Evolutionary conservation across 306 rosid species (phyloP).

Genomic region (Begonia masoniana): DNA sequence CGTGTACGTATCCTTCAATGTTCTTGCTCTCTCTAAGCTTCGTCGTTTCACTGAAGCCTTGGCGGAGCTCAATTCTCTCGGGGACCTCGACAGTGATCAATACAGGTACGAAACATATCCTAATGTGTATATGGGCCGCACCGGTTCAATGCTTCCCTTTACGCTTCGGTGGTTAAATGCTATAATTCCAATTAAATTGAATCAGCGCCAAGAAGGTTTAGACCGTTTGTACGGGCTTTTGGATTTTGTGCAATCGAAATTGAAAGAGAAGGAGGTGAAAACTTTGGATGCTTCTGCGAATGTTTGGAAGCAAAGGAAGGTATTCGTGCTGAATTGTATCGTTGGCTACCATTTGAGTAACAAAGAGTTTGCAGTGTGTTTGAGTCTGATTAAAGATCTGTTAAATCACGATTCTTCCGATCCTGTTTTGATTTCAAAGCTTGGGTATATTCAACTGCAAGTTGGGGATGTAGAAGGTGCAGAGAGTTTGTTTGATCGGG

Average conservation of each 20-base stretch:
- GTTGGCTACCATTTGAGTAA: conserved; percentile 60
- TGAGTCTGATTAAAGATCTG: conserved; percentile 41
- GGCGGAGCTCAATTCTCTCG: conserved; percentile 65
- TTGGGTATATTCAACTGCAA: conserved; percentile 79
- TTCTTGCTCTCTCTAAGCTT: conserved; percentile 66
- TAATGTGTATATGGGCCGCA: conserved; percentile 33
- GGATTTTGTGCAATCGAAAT: conserved; percentile 44
- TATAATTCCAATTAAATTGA: conserved; percentile 54
- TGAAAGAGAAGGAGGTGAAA: conserved; percentile 16
- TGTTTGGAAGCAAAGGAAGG: conserved; percentile 56
- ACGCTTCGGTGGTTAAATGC: conserved; percentile 79
- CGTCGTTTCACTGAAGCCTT: conserved; percentile 81
- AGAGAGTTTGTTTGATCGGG: conserved; percentile 43
- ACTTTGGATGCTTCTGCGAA: conserved; percentile 14
- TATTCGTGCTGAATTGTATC: conserved; percentile 53
- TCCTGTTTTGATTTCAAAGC: conserved; percentile 53
- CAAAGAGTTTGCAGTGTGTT: conserved; percentile 54
- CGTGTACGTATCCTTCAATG: conserved; percentile 62
- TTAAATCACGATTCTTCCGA: conserved; percentile 28
- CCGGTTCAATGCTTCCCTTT: conserved; percentile 90
- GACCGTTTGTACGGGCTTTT: conserved; percentile 57
- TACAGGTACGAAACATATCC: conserved; percentile 69
- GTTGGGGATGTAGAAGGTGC: conserved; percentile 82
- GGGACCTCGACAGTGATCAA: conserved; percentile 47
- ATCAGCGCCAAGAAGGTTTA: conserved; percentile 61